phyloP scores from a whole-genome alignment of 2,329 filamentous ascomycete genomes.

The Alternaria triticimaculans region DNA sequence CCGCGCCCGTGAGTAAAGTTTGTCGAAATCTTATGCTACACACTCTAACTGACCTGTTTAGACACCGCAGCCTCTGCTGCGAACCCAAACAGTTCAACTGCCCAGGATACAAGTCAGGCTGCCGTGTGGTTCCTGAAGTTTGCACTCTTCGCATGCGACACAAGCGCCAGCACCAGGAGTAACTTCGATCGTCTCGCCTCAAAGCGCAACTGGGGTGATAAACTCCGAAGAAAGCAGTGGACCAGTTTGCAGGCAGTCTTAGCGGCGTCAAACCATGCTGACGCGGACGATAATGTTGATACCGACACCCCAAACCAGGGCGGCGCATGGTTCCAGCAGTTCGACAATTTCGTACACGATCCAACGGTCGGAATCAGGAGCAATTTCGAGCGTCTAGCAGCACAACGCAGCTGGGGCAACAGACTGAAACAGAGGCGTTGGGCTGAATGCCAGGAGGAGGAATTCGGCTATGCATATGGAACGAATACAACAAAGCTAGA shows the following conservation, averaged over 20 bases:
- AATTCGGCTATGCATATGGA: constrained; percentile 12
- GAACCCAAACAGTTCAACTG: neutral
- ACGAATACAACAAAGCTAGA: constrained; percentile 15
- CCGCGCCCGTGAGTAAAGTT: neutral
- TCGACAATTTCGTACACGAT: constrained; percentile 9
- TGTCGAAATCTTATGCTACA: too few relatives aligned
- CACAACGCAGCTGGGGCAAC: constrained; percentile 6
- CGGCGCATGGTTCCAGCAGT: constrained; percentile 10
- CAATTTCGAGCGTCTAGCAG: constrained; percentile 17
- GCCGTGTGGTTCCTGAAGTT: neutral
- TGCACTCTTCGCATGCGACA: neutral
- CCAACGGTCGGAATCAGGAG: neutral
- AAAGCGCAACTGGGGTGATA: constrained; percentile 1
- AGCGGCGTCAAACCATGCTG: neutral
- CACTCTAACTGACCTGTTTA: neutral
- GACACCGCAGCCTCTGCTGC: neutral
- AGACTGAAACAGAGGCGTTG: constrained; percentile 4
- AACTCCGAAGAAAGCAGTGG: neutral
- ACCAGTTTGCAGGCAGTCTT: neutral
- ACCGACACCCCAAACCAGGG: neutral
- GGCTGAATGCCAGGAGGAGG: constrained; percentile 10
- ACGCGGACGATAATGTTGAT: neutral
- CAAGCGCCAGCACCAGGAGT: neutral
- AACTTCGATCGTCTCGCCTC: neutral
- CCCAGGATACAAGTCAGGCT: neutral